Conservation (phyloP, 2,329 filamentous ascomycete species). For the Penicillium olsonii region DNA sequence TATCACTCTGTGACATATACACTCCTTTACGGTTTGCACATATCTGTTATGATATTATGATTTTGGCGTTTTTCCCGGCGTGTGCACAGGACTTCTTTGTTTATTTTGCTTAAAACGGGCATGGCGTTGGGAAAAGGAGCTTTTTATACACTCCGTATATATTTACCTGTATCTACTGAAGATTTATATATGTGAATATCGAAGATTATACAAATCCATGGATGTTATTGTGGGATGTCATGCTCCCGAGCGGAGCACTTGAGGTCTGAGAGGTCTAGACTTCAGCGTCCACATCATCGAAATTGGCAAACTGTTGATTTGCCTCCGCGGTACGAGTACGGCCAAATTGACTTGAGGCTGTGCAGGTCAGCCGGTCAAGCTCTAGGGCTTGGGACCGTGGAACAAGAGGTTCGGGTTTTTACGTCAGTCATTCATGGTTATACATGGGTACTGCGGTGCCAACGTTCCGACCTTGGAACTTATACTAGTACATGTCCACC, state of each 20-base stretch:
- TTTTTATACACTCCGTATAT: too few species aligned
- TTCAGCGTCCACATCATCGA: too few species aligned
- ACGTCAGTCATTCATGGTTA: too few species aligned
- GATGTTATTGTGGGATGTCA: too few species aligned
- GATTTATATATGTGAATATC: neutral
- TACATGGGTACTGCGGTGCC: too few species aligned
- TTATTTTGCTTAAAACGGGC: neutral
- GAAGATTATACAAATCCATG: neutral
- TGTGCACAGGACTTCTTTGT: neutral
- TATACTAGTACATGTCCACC: too few species aligned
- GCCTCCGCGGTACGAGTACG: neutral
- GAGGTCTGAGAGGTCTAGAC: neutral
- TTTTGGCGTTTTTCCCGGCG: constrained; percentile 3
- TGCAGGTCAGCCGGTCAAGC: neutral
- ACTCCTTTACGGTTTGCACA: constrained; percentile 8
- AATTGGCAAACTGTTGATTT: neutral
- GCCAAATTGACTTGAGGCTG: neutral
- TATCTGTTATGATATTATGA: constrained; percentile 6
- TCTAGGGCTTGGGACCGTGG: too few species aligned
- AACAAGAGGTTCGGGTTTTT: too few species aligned
- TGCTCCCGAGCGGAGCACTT: too few species aligned
- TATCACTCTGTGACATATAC: neutral
- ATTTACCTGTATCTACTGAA: constrained; percentile 1
- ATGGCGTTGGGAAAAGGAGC: constrained; percentile 3
- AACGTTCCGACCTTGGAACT: too few species aligned